Percentiles rank a stretch among this genome's conserved stretches.
Conservation (phyloP, 352 stramenopile species). For the Globisporangium megalacanthum region DNA sequence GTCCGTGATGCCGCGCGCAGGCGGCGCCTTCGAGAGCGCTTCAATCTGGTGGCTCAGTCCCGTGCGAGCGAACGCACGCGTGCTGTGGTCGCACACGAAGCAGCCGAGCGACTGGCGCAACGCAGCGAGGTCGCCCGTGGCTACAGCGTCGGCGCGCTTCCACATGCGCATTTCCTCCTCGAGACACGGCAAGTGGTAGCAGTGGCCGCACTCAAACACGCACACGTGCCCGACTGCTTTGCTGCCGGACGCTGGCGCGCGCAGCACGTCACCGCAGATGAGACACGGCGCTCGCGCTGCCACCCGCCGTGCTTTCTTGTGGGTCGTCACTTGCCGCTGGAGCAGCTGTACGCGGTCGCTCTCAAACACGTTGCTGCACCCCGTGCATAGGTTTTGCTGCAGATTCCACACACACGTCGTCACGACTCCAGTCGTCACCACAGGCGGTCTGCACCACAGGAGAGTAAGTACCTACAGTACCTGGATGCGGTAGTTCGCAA, state of each 20-base stretch:
- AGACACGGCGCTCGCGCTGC: conserved; percentile 49
- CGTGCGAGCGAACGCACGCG: conserved; percentile 43
- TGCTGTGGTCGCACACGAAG: conserved; percentile 82
- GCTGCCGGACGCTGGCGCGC: conserved; percentile 36
- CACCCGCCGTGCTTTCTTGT: conserved; percentile 60
- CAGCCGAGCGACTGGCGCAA: conserved; percentile 50
- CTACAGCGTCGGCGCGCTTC: conserved; percentile 58
- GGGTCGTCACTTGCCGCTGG: conserved; percentile 51
- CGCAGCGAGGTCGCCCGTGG: conserved; percentile 33
- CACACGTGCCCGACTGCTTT: conserved; percentile 50
- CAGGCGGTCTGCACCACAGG: no score
- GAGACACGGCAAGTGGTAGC: conserved; percentile 73
- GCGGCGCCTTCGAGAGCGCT: conserved; percentile 22
- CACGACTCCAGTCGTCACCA: neutral
- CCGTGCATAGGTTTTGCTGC: conserved; percentile 73
- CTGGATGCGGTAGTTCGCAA: conserved; percentile 79
- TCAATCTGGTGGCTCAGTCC: conserved; percentile 35
- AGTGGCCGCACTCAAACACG: conserved; percentile 80
- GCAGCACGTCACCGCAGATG: conserved; percentile 60
- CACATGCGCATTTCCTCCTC: conserved; percentile 87
- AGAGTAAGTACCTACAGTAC: conserved; percentile 16
- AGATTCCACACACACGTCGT: neutral
- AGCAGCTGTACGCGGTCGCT: conserved; percentile 70
- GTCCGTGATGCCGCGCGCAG: conserved; percentile 50
- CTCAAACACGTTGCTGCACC: conserved; percentile 75